phyloP scores from a whole-genome alignment of 345 rosid genomes.

The Syzygium jambos region DNA sequence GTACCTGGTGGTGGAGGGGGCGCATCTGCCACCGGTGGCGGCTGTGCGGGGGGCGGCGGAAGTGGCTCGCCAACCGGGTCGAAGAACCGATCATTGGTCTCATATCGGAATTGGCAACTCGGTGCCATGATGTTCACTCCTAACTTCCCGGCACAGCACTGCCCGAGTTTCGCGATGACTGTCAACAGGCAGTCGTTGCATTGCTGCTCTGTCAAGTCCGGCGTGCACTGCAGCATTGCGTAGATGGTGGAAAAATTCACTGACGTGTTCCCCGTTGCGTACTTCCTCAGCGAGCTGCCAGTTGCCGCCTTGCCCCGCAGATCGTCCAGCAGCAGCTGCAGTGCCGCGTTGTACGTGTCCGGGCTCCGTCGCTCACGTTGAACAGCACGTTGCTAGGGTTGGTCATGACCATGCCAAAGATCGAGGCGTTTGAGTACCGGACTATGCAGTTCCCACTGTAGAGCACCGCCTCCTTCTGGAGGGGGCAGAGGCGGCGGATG shows the following conservation, averaged over 20 bases:
- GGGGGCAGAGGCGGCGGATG: neutral
- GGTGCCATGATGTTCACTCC: neutral
- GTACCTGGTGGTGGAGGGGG: neutral
- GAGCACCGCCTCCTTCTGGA: neutral
- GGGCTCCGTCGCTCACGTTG: neutral
- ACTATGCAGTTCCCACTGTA: neutral
- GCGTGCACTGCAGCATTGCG: constrained; percentile 37
- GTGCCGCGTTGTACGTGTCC: neutral
- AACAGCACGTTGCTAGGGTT: rapidly evolving
- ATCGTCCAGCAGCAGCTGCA: rapidly evolving
- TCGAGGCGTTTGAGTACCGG: neutral
- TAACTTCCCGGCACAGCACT: neutral
- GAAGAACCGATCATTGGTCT: neutral
- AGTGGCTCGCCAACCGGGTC: neutral
- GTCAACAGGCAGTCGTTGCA: neutral
- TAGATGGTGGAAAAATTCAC: constrained; percentile 5
- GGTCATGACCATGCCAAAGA: rapidly evolving
- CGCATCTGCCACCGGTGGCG: neutral
- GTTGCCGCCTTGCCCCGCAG: neutral
- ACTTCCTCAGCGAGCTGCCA: constrained; percentile 17
- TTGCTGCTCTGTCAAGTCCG: constrained; percentile 19
- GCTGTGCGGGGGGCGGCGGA: neutral
- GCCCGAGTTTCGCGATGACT: neutral
- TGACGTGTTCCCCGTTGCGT: constrained; percentile 21
- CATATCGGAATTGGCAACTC: neutral